phyloP scores from a whole-genome alignment of 352 stramenopile genomes.

The Globisporangium camurandrum region DNA sequence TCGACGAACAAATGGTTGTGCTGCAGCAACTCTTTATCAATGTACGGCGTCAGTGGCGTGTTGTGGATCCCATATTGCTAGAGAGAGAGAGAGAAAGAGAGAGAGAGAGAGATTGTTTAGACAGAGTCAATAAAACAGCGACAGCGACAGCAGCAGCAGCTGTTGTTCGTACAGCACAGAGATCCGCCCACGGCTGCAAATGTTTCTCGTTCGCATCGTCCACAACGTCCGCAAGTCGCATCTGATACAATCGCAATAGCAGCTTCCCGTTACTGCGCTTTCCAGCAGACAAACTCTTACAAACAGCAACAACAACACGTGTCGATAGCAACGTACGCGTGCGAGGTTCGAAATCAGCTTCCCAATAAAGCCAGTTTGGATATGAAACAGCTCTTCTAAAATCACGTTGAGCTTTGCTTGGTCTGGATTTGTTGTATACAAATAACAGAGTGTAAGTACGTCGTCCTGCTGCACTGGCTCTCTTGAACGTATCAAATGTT shows the following conservation, averaged over 20 bases:
- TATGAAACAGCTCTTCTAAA: slow-evolving; percentile 73
- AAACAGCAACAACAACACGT: background rate
- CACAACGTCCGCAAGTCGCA: slow-evolving; percentile 75
- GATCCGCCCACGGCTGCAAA: slow-evolving; percentile 82
- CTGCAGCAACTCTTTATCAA: slow-evolving; percentile 82
- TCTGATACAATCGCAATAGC: no score
- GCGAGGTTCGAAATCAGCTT: slow-evolving; percentile 82
- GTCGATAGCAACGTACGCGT: slow-evolving; percentile 17
- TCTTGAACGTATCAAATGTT: background rate
- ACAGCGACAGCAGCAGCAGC: background rate
- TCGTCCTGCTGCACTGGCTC: background rate
- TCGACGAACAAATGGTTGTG: slow-evolving; percentile 79
- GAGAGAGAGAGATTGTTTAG: slow-evolving; percentile 3
- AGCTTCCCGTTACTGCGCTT: no score
- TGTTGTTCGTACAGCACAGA: slow-evolving; percentile 46
- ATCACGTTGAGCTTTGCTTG: slow-evolving; percentile 76
- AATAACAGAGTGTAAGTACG: background rate
- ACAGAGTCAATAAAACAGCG: no score
- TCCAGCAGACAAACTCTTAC: no score
- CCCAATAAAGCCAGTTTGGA: slow-evolving; percentile 79
- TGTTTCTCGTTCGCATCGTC: slow-evolving; percentile 88
- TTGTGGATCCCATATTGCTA: slow-evolving; percentile 74
- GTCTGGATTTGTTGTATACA: slow-evolving; percentile 27
- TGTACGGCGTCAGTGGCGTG: slow-evolving; percentile 81
- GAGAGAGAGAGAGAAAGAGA: slow-evolving; percentile 4